Base-by-base conservation (phyloP, 345 rosid species). In the Syzygium jambos region DNA sequence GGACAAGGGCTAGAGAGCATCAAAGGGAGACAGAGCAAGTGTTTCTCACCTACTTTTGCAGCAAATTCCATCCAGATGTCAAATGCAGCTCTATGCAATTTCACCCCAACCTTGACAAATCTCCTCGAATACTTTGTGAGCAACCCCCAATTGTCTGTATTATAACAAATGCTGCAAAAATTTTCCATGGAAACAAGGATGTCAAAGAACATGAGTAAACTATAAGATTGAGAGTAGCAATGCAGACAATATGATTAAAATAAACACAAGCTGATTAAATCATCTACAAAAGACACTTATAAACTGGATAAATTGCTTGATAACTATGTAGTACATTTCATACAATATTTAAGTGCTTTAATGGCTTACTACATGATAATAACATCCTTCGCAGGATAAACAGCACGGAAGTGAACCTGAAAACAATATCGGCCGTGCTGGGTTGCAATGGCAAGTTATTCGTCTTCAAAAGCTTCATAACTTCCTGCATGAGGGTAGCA, bases 131-230 rank as follows among this genome's bases (percentile, higher is more conserved):
- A 43, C 46, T 43, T 43, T 43, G 46, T 43, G 46, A 95, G 89
- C 91, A 95, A 89, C 65, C 90, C 91, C 96, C 97, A 95, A 57
- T 96, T 88, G 88, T 93, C 92, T 14, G 91, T 86, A 54, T 92
- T 88, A 86, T 90, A 89, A 91, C 99, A 96, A 85, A 94, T 94
- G 90, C 98, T 92, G 93, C 93, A 92, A 89, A 85, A 54, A 6
- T 90, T 86, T 88, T 88, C 84, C 84, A 80, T 80, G 61, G 25
- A 56, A 22, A 56, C 4, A 56, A 0, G 27, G 61, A 56, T 56
- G 25, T 9, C 61, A 56, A 22, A 56, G 9, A 56, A 56, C 59
- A 55, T 55, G 59, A 56, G 61, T 56, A 56, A 56, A 56, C 61
- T 56, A 22, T 56, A 16, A 55, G 59, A 56, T 56, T 56, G 12